Base-by-base conservation (phyloP, 2,329 filamentous ascomycete genomes). In the Apiospora hydei region DNA sequence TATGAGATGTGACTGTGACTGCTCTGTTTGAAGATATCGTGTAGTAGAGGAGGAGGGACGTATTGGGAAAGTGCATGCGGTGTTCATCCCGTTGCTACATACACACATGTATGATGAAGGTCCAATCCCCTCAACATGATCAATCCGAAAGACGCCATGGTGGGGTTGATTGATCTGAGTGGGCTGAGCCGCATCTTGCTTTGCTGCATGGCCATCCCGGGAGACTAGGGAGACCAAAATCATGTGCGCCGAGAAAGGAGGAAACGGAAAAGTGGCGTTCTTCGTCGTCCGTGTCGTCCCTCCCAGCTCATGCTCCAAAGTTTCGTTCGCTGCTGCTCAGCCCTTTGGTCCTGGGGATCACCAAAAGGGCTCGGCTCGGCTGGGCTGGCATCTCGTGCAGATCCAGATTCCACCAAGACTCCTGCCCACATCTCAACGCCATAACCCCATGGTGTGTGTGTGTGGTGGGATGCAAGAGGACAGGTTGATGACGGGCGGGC, bases 1-100 rank as follows among this genome's bases (percentile, higher is more conserved):
- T 61, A 61, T n/a, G 53, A 61, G 53, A 61, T 61, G 53, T 61
- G 53, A 61, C 30, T 61, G 53, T 38, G 30, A n/a, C 38, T n/a
- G 30, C 13, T 61, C 5, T 13, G 8, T 26, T 38, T 38, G 30
- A 61, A 61, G 53, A 61, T 38, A 61, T 38, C 53, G 30, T 38
- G 3, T 30, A n/a, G 38, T 16, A 38, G 18, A 38, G 30, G 18
- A 38, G 30, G 53, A 38, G 30, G 34, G 53, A 34, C 53, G 30
- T n/a, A 61, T 61, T 61, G 53, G 53, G 53, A 21, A 61, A n/a
- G 53, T 61, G 30, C 30, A 61, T 11, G 53, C 53, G 53, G 30
- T 61, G 5, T 41, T 61, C 53, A 21, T 61, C 34, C 53, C 53
- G 53, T 61, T 5, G 53, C 30, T 61, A 38, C 53, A 21, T 14